Evolutionary conservation across 345 rosid species (phyloP).

Genomic region (Arabidopsis thaliana): DNA sequence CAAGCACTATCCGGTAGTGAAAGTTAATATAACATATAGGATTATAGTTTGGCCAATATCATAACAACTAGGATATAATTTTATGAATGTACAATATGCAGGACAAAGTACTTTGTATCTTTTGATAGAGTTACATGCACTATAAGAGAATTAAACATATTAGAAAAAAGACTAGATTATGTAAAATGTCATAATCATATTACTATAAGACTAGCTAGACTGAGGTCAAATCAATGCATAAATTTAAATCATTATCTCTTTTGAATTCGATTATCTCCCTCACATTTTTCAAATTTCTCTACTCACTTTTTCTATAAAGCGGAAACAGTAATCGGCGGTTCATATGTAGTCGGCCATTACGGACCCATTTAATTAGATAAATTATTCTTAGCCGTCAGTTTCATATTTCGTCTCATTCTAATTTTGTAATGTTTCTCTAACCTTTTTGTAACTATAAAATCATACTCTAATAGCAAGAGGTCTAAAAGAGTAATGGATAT

Average conservation of each 20-base stretch:
- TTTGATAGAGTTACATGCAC: conserved; percentile 5
- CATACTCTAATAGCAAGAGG: conserved; percentile 16
- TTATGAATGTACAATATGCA: conserved; percentile 3
- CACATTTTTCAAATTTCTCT: conserved; percentile 18
- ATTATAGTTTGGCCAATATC: conserved; percentile 19
- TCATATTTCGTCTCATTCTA: conserved; percentile 29
- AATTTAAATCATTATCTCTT: conserved; percentile 38
- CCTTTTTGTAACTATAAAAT: neutral
- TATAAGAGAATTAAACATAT: neutral
- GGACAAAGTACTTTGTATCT: conserved; percentile 26
- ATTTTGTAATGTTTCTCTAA: conserved; percentile 6
- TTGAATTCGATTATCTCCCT: conserved; percentile 18
- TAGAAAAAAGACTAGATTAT: conserved; percentile 1
- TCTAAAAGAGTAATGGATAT: conserved; percentile 27
- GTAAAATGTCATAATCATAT: conserved; percentile 37
- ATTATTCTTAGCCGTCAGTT: conserved; percentile 13
- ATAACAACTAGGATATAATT: conserved; percentile 12
- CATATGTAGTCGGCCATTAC: conserved; percentile 24
- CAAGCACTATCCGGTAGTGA: neutral
- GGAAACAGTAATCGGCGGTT: conserved; percentile 39
- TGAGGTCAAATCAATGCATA: conserved; percentile 38
- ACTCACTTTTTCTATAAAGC: conserved; percentile 22
- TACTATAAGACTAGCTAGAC: conserved; percentile 29
- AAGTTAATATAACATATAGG: neutral
- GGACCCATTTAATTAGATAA: conserved; percentile 24